Base-by-base conservation (phyloP, 768 basidiomycete genomes). In the Amyloporia xantha region DNA sequence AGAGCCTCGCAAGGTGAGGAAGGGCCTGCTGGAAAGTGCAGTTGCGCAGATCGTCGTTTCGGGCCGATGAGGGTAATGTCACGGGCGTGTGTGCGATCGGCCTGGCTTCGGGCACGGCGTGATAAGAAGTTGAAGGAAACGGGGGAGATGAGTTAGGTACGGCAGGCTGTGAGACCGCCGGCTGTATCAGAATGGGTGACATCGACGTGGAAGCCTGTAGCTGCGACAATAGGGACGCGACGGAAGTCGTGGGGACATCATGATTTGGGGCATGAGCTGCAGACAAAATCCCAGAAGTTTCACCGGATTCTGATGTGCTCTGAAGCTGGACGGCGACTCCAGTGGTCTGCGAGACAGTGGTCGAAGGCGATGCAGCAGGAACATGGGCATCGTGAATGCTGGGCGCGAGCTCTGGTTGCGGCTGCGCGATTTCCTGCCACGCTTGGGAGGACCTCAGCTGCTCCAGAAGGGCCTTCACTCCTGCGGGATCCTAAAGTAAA, bases 11-110 rank as follows among this genome's bases (percentile, higher is more conserved):
- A n/a, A 91, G 60, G 48, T 73, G 67, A 2, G 85, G 79, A 23
- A 91, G 69, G 0, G 86, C 76, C 55, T 90, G 82, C 54, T 82
- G 83, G 61, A 86, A 90, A 24, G 81, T 74, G 50, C 75, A 66
- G 20, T 64, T 64, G 47, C 71, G 75, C 43, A 75, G 52, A 54
- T 82, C 75, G 23, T 30, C 37, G 35, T 27, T 44, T 23, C 28
- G 44, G 11, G 35, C 28, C 17, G 44, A 36, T n/a, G 44, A 37
- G 12, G 28, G 35, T 11, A 17, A 17, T 2, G 6, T 10, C 17
- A 19, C 13, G 30, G 17, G 38, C 24, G 41, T 9, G 10, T 5
- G 5, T 26, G 7, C 20, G 38, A 17, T 13, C 20, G 38, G 38
- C 38, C 38, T 39, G 10, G 9, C 15, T 23, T 43, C 41, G 21